Conservation (phyloP, 345 rosid species). For the Eucalyptus albens region DNA sequence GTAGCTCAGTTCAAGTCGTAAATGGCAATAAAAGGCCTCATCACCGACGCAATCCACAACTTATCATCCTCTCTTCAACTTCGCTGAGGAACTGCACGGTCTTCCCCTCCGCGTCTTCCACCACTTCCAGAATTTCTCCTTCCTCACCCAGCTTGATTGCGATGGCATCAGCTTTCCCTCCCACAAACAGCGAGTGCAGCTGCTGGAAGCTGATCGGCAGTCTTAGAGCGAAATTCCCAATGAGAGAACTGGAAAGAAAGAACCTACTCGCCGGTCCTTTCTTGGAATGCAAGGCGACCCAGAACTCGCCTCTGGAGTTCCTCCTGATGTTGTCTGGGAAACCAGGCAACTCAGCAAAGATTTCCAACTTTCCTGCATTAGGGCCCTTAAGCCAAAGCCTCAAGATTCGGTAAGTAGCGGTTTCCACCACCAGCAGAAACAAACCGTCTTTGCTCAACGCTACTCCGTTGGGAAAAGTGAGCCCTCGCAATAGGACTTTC, state of each 20-base stretch:
- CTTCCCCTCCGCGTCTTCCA: constrained; percentile 44
- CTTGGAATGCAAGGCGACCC: constrained; percentile 76
- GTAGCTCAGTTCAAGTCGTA: constrained; percentile 11
- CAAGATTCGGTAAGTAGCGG: constrained; percentile 20
- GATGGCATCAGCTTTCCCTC: constrained; percentile 50
- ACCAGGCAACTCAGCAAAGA: constrained; percentile 46
- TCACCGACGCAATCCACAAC: constrained; percentile 61
- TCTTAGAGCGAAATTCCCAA: constrained; percentile 26
- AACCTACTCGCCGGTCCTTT: constrained; percentile 25
- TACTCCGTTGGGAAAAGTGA: constrained; percentile 61
- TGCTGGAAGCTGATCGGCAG: constrained; percentile 30
- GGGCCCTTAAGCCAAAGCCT: constrained; percentile 42
- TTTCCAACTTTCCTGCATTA: constrained; percentile 15
- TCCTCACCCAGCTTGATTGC: constrained; percentile 41
- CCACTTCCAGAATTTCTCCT: constrained; percentile 35
- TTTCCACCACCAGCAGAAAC: constrained; percentile 44
- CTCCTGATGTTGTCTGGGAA: constrained; percentile 57
- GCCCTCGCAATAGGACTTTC: constrained; percentile 4
- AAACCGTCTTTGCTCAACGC: constrained; percentile 55
- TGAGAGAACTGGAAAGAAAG: constrained; percentile 11
- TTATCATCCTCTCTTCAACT: constrained; percentile 57
- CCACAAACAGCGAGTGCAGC: constrained; percentile 38
- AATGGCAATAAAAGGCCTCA: constrained; percentile 50
- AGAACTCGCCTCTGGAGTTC: constrained; percentile 44
- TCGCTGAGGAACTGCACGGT: constrained; percentile 50